Base-by-base conservation (phyloP, 2,329 filamentous ascomycete genomes). In the Fusarium pseudocircinatum region DNA sequence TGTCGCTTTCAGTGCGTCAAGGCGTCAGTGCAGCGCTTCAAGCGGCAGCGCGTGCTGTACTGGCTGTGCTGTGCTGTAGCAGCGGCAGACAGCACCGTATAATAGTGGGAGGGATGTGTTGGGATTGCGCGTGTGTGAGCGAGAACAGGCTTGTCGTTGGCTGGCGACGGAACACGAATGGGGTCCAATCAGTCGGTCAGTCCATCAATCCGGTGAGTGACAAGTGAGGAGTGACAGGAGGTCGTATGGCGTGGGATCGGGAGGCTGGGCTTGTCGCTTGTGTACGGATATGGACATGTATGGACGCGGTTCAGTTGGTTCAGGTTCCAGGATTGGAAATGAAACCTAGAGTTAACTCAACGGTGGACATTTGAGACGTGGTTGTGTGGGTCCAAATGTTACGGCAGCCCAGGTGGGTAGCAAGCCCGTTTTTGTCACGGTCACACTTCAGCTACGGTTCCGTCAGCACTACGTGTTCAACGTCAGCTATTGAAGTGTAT, bases 291-390 rank as follows among this genome's bases (percentile, higher is more conserved):
- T 50, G 56, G 54, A 58, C 75, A 62, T 72, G 66, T 64, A 74
- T 68, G 62, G 76, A 78, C 75, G 75, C 71, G 76, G 76, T 75
- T 54, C 71, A 75, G 76, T 75, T 63, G 47, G 64, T 67, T 65
- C 73, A 69, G 47, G 66, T 69, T 65, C 76, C 70, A 70, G 76
- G 76, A 70, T 78, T 76, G 69, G 67, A 67, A 78, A 74, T 73
- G 67, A 70, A 77, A 74, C 73, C 67, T 77, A 61, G 70, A 67
- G 64, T 60, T 50, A 69, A 72, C 59, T 60, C 56, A 63, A 74
- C 57, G 69, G 69, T 74, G 66, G 58, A 74, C 52, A 69, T 46
- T 60, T 70, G 60, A 69, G 73, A 70, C 62, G 72, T 77, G 66
- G 72, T 66, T 69, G 75, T 72, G 75, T 77, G 75, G 75, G 73